Percentiles rank a stretch among this genome's conserved stretches.
Evolutionary conservation across 257 asterid species (phyloP).

Genomic region (Solanum ossicruentum): DNA sequence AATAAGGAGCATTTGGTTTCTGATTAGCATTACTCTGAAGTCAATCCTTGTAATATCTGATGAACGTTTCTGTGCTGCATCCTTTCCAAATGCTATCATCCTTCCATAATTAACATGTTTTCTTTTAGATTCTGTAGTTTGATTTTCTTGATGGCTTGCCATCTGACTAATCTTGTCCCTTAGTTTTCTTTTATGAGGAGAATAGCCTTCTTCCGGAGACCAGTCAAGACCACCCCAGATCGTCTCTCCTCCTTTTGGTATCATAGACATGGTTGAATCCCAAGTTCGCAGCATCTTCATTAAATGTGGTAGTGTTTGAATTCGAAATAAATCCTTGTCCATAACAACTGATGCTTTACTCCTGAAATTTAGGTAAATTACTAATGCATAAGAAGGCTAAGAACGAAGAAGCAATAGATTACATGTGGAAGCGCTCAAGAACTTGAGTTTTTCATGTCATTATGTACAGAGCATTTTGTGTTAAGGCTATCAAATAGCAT

Average conservation of each 20-base stretch:
- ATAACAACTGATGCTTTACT: slow-evolving; percentile 62
- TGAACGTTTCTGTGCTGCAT: slow-evolving; percentile 34
- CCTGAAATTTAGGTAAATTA: slow-evolving; percentile 15
- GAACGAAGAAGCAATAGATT: neutral
- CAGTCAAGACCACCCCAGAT: slow-evolving; percentile 94
- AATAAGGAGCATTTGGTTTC: neutral
- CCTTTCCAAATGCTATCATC: slow-evolving; percentile 68
- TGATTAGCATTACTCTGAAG: slow-evolving; percentile 42
- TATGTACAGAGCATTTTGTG: neutral
- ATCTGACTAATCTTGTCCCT: slow-evolving; percentile 15
- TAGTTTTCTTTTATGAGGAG: slow-evolving; percentile 30
- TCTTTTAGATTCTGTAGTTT: slow-evolving; percentile 13
- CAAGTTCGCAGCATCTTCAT: slow-evolving; percentile 93
- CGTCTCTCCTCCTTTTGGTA: slow-evolving; percentile 85
- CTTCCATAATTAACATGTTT: slow-evolving; percentile 46
- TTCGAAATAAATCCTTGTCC: slow-evolving; percentile 53
- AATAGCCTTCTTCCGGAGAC: slow-evolving; percentile 72
- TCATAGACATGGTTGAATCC: slow-evolving; percentile 94
- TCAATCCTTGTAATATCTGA: slow-evolving; percentile 59
- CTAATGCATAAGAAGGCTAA: neutral
- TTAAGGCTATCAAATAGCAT: neutral
- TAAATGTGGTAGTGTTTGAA: slow-evolving; percentile 72
- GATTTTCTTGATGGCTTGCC: slow-evolving; percentile 18
- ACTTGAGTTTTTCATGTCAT: neutral
- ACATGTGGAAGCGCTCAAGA: neutral